Evolutionary conservation across 257 asterid genomes (phyloP), one percentile per base, ranked within the genome.

Genomic region (Oldenlandia corymbosa): DNA sequence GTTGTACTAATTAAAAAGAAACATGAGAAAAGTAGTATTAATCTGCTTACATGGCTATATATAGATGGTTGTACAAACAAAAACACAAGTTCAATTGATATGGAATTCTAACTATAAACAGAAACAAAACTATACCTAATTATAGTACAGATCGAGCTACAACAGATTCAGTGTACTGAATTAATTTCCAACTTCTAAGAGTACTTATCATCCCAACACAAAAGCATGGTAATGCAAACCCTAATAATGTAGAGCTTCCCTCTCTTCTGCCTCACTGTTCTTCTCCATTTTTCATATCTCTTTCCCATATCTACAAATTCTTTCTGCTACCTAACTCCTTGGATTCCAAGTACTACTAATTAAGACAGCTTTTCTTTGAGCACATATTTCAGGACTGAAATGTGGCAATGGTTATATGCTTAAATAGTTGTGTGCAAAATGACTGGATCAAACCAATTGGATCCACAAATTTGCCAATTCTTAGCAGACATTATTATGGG

Each of bases 201-300:
- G 28, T 71, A 62, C 39, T 71, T 74, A 55, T 78, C 68, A 49
- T 64, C 73, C 75, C 78, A 75, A 46, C 78, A 75, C 51, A 71
- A 49, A 57, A 78, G 76, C 80, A 71, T 78, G 28, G 71, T 68
- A 21, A 75, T 61, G 58, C 83, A 78, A 14, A 78, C 72, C 71
- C 78, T 75, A 20, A 78, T 68, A 62, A 78, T 71, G 36, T 75
- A 75, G 24, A 78, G 68, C 68, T 68, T 78, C 65, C 71, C 80
- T n/a, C 62, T 78, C 66, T 68, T 76, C 55, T 75, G 83, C 26
- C 67, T 74, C 54, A 65, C 71, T 63, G 67, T 71, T 74, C 75
- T 71, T 69, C 66, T 74, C 69, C 79, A 65, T 27, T 71, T 78
- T 24, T 39, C 60, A 49, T 42, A 68, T 31, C 69, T 62, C 51